phyloP scores from a whole-genome alignment of 176 grass and related monocot genomes.

The Melocanna baccifera region DNA sequence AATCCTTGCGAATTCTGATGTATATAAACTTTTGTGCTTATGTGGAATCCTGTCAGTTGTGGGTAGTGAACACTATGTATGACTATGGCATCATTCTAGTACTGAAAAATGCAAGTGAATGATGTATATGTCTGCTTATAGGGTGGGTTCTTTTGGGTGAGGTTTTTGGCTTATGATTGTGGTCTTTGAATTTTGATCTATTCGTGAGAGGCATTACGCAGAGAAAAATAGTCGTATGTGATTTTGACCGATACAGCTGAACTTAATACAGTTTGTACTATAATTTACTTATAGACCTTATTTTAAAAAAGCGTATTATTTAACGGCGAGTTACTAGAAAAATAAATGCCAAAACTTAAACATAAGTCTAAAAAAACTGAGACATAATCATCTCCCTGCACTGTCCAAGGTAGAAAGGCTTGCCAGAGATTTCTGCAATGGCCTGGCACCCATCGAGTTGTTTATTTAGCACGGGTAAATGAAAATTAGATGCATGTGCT shows the following conservation, averaged over 20 bases:
- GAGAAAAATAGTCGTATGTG: too few species aligned
- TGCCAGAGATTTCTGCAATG: background rate
- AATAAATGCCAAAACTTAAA: too few species aligned
- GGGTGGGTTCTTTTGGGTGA: too few species aligned
- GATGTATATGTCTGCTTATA: background rate
- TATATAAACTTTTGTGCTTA: conserved; percentile 27
- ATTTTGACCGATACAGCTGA: too few species aligned
- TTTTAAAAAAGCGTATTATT: too few species aligned
- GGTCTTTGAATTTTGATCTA: too few species aligned
- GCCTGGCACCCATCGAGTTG: background rate
- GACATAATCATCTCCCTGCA: background rate
- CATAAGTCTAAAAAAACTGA: too few species aligned
- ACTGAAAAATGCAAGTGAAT: background rate
- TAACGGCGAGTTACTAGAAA: too few species aligned
- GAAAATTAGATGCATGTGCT: background rate
- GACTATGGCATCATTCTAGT: background rate
- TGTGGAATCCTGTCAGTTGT: background rate
- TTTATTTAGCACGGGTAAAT: background rate
- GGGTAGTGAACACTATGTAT: background rate
- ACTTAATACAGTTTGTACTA: too few species aligned
- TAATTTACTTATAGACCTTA: too few species aligned
- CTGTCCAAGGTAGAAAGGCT: background rate
- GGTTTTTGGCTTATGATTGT: too few species aligned
- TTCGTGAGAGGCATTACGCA: too few species aligned
- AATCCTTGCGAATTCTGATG: conserved; percentile 29